These are phyloP conservation scores for Hymenotorrendiella dingleyae DNA, from an alignment of 2,329 filamentous ascomycete species.

Conservation along the genomic window DNA sequence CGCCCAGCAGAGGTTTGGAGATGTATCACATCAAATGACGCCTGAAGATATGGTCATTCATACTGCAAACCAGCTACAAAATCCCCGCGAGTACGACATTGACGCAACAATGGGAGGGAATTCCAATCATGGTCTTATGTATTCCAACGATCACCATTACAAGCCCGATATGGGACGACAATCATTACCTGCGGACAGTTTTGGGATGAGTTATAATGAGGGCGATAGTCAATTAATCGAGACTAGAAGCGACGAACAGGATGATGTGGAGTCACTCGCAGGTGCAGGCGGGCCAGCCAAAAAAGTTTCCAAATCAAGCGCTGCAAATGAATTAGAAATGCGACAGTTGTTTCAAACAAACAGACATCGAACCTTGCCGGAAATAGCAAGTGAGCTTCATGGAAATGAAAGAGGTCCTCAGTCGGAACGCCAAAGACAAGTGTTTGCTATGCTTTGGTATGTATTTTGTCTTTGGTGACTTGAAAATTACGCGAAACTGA, in stretches of 20 bases:
- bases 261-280: constrained; percentile 49
- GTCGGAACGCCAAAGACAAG: constrained; percentile 75
- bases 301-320: constrained; percentile 59
- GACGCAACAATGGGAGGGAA: constrained; percentile 45
- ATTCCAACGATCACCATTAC: constrained; percentile 37
- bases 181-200: constrained; percentile 49
- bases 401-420: constrained; percentile 75
- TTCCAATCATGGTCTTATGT: constrained; percentile 40
- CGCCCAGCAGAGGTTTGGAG: constrained; percentile 25
- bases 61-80: constrained; percentile 49
- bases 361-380: constrained; percentile 58
- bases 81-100: constrained; percentile 42
- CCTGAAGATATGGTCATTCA: constrained; percentile 56
- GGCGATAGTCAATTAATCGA: constrained; percentile 55
- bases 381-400: constrained; percentile 70
- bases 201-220: constrained; percentile 50
- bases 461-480: constrained; percentile 25
- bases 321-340: constrained; percentile 77
- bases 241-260: constrained; percentile 46
- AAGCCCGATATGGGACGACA: constrained; percentile 37
- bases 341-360: constrained; percentile 68
- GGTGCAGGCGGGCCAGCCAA: constrained; percentile 44
- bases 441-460: constrained; percentile 86
- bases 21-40: constrained; percentile 37
- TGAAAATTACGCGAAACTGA: not conserved